Percentiles rank a stretch among this genome's conserved stretches.
phyloP scores from a whole-genome alignment of 306 rosid genomes.

The Pterocarpus santalinus region DNA sequence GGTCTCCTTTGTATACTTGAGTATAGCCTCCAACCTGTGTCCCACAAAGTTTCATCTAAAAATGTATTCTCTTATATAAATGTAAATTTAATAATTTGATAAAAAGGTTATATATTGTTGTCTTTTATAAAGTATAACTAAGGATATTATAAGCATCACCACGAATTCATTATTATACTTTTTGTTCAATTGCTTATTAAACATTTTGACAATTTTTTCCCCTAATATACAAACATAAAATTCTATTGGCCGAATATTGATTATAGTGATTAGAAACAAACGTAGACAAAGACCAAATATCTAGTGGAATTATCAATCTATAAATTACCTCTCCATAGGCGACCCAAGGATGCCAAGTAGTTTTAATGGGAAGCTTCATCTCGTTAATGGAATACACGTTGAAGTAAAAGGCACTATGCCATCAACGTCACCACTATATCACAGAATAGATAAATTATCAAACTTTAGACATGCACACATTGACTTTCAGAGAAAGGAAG shows the following conservation, averaged over 20 bases:
- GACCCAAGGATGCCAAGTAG: conserved; percentile 78
- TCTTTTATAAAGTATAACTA: neutral
- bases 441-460: neutral
- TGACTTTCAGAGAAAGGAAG: too few relatives aligned
- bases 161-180: too few relatives aligned
- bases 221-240: too few relatives aligned
- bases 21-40: conserved; percentile 78
- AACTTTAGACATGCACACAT: too few relatives aligned
- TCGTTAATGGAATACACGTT: conserved; percentile 67
- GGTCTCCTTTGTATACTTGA: conserved; percentile 65
- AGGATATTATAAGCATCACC: too few relatives aligned
- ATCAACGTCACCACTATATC: conserved; percentile 78
- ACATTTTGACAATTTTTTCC: too few relatives aligned
- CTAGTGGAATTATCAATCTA: too few relatives aligned
- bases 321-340: conserved; percentile 53
- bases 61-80: neutral
- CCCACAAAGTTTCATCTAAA: neutral
- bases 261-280: too few relatives aligned
- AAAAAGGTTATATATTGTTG: neutral
- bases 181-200: too few relatives aligned
- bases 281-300: too few relatives aligned
- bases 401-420: conserved; percentile 78
- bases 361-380: conserved; percentile 64
- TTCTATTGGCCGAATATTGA: too few relatives aligned
- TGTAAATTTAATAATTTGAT: neutral